Conservation (phyloP, 768 basidiomycete species). For the Pleurotus eryngii region DNA sequence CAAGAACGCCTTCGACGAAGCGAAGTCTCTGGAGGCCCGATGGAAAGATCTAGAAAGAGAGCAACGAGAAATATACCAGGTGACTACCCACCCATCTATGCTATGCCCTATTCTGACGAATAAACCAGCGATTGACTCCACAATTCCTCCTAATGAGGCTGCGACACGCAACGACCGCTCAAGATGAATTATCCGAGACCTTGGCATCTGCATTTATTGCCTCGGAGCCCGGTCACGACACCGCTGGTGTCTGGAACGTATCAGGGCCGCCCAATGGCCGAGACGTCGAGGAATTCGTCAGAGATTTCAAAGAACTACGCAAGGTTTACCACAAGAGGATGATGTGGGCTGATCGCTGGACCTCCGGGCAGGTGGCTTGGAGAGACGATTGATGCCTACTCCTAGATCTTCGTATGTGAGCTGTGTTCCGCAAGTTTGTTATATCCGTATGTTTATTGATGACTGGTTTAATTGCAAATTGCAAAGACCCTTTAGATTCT, state of each 20-base stretch:
- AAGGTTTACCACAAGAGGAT: slow-evolving; percentile 93
- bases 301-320: slow-evolving; percentile 80
- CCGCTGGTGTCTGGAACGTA: slow-evolving; percentile 16
- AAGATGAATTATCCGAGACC: slow-evolving; percentile 86
- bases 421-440: neutral
- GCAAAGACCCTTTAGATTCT: neutral
- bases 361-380: slow-evolving; percentile 83
- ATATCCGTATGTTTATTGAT: neutral
- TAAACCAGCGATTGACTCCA: slow-evolving; percentile 71
- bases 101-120: neutral
- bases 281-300: slow-evolving; percentile 85
- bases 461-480: neutral
- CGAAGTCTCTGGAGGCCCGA: slow-evolving; percentile 72
- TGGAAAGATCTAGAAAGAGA: slow-evolving; percentile 89
- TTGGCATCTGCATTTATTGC: slow-evolving; percentile 81
- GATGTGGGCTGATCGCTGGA: slow-evolving; percentile 87
- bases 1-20: slow-evolving; percentile 83
- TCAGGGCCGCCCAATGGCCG: slow-evolving; percentile 38
- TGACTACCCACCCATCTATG: slow-evolving; percentile 23
- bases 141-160: slow-evolving; percentile 88
- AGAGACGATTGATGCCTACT: slow-evolving; percentile 49
- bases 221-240: slow-evolving; percentile 23
- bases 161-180: slow-evolving; percentile 82
- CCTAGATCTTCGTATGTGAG: neutral
- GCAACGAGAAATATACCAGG: slow-evolving; percentile 88